phyloP scores from a whole-genome alignment of 2,329 filamentous ascomycete genomes.

The Penicillium hordei region DNA sequence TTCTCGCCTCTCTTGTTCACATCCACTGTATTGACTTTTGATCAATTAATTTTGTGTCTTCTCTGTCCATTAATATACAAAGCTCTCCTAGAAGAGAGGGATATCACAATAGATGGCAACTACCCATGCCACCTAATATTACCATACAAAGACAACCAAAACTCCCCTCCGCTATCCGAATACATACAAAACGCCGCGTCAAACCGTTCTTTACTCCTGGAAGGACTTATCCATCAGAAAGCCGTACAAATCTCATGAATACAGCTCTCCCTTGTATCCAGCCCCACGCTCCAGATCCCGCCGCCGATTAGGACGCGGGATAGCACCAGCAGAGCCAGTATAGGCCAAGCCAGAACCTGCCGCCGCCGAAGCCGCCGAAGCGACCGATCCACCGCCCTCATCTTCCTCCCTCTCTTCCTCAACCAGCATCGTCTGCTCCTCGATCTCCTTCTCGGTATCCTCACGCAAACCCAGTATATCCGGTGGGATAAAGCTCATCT shows the following conservation, averaged over 20 bases:
- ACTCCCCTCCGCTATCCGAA: conserved; percentile 4
- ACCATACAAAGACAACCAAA: conserved; percentile 1
- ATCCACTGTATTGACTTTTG: too few relatives aligned
- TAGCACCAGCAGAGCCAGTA: conserved; percentile 23
- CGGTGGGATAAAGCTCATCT: conserved; percentile 76
- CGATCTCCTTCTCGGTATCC: conserved; percentile 49
- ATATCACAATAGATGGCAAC: conserved; percentile 21
- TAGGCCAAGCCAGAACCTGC: conserved; percentile 8
- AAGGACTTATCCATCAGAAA: not conserved
- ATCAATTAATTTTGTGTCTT: conserved; percentile 4
- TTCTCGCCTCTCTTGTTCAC: not conserved
- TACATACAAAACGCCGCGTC: conserved; percentile 4
- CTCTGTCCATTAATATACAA: conserved; percentile 19
- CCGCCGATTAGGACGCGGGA: conserved; percentile 29
- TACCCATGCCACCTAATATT: conserved; percentile 1
- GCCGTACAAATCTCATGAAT: conserved; percentile 23
- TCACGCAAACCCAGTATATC: conserved; percentile 62
- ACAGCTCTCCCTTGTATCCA: conserved; percentile 40
- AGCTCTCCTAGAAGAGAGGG: conserved; percentile 12
- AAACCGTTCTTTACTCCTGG: not conserved
- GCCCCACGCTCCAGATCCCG: conserved; percentile 38
- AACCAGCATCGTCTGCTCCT: conserved; percentile 41
- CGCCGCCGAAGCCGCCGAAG: conserved; percentile 13
- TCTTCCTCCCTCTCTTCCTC: conserved; percentile 44
- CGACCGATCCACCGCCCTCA: conserved; percentile 30